A percentile compares a stretch with the other conserved stretches of the same genome.
These are phyloP conservation scores for Penicillium samsonianum DNA, from an alignment of 495 filamentous ascomycete genomes.

Conservation along the genomic window DNA sequence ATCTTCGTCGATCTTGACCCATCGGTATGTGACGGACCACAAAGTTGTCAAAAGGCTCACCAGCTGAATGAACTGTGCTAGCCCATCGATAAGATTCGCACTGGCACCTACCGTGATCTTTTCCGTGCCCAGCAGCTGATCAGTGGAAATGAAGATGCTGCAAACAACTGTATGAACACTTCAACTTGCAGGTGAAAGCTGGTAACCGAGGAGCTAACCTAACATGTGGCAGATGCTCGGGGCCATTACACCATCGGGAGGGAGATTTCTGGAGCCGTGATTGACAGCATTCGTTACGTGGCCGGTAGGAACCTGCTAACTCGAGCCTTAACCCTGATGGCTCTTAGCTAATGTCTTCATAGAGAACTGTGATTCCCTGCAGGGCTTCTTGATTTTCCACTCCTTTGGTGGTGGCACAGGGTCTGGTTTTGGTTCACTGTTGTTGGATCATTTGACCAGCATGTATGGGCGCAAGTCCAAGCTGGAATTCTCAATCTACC, in stretches of 20 bases:
- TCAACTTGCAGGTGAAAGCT: not conserved
- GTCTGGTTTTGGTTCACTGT: conserved; percentile 84
- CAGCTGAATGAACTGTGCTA: conserved; percentile 20
- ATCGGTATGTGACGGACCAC: conserved; percentile 52
- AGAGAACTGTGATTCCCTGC: conserved; percentile 90
- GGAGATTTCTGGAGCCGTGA: conserved; percentile 80
- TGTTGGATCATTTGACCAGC: conserved; percentile 82
- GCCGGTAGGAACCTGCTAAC: conserved; percentile 54
- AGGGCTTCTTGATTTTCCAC: conserved; percentile 93
- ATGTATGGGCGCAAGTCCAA: conserved; percentile 96
- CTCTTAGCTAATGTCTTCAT: not conserved
- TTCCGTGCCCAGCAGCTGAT: conserved; percentile 89
- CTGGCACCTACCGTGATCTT: conserved; percentile 77
- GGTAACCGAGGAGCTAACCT: conserved; percentile 18
- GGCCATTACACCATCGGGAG: conserved; percentile 94
- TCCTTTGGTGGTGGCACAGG: conserved; percentile 92
- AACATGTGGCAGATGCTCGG: conserved; percentile 67
- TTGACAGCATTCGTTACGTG: conserved; percentile 83
- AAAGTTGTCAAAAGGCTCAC: not conserved
- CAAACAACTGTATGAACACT: conserved; percentile 71
- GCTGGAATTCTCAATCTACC: conserved; percentile 90
- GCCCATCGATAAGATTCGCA: conserved; percentile 90
- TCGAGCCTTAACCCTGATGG: not conserved
- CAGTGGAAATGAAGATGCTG: conserved; percentile 90
- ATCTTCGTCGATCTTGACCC: conserved; percentile 90